These are phyloP conservation scores for Serpula lacrymans DNA, from an alignment of 768 basidiomycete species.

Conservation along the genomic window DNA sequence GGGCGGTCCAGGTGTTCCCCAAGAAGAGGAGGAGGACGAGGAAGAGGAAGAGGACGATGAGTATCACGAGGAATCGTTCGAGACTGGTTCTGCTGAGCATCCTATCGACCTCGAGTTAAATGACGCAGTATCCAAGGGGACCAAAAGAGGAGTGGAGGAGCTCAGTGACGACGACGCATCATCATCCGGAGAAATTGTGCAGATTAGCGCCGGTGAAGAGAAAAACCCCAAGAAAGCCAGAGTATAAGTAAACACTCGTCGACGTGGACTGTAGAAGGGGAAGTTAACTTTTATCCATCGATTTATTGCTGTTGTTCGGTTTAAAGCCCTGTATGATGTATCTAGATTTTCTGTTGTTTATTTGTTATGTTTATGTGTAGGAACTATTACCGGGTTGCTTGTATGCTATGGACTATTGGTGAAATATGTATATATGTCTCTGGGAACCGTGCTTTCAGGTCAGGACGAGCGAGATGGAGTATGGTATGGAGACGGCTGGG, in stretches of 20 bases:
- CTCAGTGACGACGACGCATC: constrained; percentile 9
- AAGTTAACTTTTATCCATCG: neutral
- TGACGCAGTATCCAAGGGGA: constrained; percentile 9
- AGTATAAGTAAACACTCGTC: constrained; percentile 12
- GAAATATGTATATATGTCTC: no score
- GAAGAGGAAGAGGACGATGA: constrained; percentile 8
- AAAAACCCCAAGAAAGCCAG: constrained; percentile 20
- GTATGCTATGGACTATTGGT: no score
- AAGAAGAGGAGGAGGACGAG: constrained; percentile 11
- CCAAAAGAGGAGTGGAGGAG: constrained; percentile 23
- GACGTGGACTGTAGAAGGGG: neutral
- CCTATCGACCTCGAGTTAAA: constrained; percentile 2
- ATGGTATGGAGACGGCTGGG: no score
- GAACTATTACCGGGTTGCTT: no score
- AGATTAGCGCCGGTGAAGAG: constrained; percentile 4
- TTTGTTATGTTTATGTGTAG: no score
- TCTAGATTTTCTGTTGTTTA: no score
- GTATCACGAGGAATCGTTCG: neutral
- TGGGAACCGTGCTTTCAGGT: no score
- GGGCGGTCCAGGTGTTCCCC: neutral
- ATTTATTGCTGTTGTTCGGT: constrained; percentile 1
- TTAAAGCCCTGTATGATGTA: no score
- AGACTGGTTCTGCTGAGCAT: constrained; percentile 10
- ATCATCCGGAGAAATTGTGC: constrained; percentile 12
- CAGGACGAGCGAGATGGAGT: no score